Base-by-base conservation (phyloP, 805 yeast genomes). In the Candida orba region DNA sequence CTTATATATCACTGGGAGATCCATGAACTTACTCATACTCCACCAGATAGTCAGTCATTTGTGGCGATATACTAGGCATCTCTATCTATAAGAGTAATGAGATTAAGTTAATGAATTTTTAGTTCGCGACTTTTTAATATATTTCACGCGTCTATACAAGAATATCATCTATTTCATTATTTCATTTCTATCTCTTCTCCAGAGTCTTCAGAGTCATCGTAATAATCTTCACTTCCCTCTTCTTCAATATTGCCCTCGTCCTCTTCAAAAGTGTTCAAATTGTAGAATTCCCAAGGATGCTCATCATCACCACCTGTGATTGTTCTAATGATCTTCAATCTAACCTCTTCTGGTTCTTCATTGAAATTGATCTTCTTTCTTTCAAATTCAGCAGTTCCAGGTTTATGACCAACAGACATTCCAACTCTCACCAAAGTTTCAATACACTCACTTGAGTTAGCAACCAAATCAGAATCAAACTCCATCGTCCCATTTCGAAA, bases 361-460 rank as follows among this genome's bases (percentile, higher is more conserved):
- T 64, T 64, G 42, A 78, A 71, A 27, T 67, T 72, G 20, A 69
- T 58, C 41, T 66, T 71, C 37, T 66, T 64, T 53, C 88, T 67
- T 41, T 66, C 63, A 51, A 60, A 69, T 51, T 82, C 89, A 2
- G 62, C 52, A 1, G 63, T 64, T 12, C 66, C 72, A 0, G 74
- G 74, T 0, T 72, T 51, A 60, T 90, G 96, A 0, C 96, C 98
- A 33, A 91, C 75, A 34, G 95, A 84, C 84, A 87, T 91, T 1
- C 98, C 98, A 1, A 90, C 95, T 42, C 84, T 67, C 1, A 90
- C 81, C 44, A 90, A 68, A 0, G 98, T 90, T 60, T 91, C 99
- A 14, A 87, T 71, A 18, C 81, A 72, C 20, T 75, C 74, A 25
- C 59, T 61, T 0, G 96, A 84, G 59, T 90, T 93, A 25, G 71